Conservation (phyloP, 2,329 filamentous ascomycete genomes). For the Tolypocladium pustulatum region DNA sequence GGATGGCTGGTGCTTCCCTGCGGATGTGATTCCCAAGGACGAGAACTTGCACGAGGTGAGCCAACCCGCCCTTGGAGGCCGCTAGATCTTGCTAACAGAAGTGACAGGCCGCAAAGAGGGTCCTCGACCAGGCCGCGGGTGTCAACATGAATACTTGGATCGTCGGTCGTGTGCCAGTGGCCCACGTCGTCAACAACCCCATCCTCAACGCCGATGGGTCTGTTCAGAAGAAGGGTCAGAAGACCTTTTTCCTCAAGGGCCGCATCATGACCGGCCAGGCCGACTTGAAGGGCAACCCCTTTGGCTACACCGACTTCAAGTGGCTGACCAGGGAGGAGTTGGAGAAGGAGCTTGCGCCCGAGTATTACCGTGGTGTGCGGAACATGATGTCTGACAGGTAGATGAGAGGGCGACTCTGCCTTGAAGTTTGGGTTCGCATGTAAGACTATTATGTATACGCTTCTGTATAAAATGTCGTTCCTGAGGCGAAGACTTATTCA, state of each 20-base stretch:
- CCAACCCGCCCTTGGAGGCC: constrained; percentile 7
- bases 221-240: constrained; percentile 50
- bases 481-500: neutral
- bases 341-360: constrained; percentile 47
- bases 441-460: constrained; percentile 4
- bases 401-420: constrained; percentile 5
- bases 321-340: constrained; percentile 92
- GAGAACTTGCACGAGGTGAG: constrained; percentile 79
- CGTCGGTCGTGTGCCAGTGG: constrained; percentile 80
- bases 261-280: constrained; percentile 97
- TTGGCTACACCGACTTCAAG: constrained; percentile 72
- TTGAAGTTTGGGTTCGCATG: neutral
- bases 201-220: constrained; percentile 30
- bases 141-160: constrained; percentile 99
- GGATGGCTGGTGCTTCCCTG: constrained; percentile 77
- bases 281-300: constrained; percentile 59
- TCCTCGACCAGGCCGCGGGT: constrained; percentile 67
- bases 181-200: constrained; percentile 57
- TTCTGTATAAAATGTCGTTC: neutral
- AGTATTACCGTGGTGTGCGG: constrained; percentile 66
- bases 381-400: constrained; percentile 79
- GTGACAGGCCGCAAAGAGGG: constrained; percentile 66
- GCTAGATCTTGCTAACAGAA: neutral
- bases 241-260: constrained; percentile 93
- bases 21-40: constrained; percentile 53